A percentile compares a stretch with the other conserved stretches of the same genome.
Evolutionary conservation across 305 asterid genomes (phyloP).

Genomic region (Rubia balearica): DNA sequence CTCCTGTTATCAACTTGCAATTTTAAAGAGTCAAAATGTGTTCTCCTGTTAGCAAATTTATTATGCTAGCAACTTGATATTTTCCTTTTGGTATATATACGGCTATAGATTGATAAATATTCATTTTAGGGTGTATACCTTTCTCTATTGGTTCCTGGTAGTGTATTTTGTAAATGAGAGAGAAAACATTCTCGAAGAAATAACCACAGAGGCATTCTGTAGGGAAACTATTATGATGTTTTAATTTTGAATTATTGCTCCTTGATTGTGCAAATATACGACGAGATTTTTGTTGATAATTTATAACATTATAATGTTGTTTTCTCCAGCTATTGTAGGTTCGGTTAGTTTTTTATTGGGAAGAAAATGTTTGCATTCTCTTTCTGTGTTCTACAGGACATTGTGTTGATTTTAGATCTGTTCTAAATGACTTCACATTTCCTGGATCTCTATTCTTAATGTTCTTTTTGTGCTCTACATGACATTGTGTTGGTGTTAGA

Average conservation of each 20-base stretch:
- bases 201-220: not conserved
- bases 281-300: not conserved
- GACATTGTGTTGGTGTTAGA: not conserved
- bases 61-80: not conserved
- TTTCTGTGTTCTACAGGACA: not conserved
- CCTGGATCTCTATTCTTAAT: not conserved
- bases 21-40: no score
- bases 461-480: not conserved
- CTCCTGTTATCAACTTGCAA: no score
- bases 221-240: not conserved
- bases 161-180: no score
- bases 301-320: not conserved
- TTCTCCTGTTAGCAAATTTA: not conserved
- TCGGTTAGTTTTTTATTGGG: not conserved
- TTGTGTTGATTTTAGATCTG: not conserved
- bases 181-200: not conserved
- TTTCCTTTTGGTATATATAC: constrained; percentile 28
- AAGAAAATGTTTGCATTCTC: not conserved
- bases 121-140: no score
- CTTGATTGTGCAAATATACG: not conserved
- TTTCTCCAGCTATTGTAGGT: not conserved
- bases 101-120: constrained; percentile 71
- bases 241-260: not conserved
- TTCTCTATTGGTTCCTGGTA: not conserved
- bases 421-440: not conserved